Conservation (phyloP, 1,139 yeast genomes). For the Kodamaea arcana region DNA sequence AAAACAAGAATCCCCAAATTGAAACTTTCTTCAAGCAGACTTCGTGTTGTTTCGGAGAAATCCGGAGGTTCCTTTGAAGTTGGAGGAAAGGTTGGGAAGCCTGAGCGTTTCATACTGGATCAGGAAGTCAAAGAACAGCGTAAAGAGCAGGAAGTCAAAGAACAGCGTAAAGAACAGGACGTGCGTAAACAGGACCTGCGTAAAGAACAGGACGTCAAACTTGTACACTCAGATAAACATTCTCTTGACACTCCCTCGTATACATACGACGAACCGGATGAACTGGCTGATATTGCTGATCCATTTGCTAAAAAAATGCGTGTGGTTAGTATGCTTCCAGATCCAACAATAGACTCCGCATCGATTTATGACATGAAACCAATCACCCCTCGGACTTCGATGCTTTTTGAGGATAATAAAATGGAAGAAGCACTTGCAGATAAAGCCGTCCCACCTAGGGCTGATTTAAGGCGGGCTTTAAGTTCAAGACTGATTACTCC, state of each 20-base stretch:
- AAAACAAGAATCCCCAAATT: background rate
- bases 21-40: background rate
- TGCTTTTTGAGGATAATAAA: conserved; percentile 13
- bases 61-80: no score
- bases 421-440: conserved; percentile 26
- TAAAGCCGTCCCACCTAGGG: conserved; percentile 35
- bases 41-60: background rate
- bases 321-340: conserved; percentile 12
- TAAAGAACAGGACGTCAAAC: no score
- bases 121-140: no score
- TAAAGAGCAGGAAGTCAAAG: no score
- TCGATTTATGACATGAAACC: conserved; percentile 5
- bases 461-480: conserved; percentile 20
- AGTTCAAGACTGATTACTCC: conserved; percentile 1
- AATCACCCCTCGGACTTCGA: conserved; percentile 10
- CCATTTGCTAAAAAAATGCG: conserved; percentile 7
- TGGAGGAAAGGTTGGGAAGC: no score
- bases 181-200: no score
- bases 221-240: no score
- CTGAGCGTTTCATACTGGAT: no score
- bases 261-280: no score
- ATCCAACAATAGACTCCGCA: conserved; percentile 13
- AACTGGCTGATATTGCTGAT: no score
- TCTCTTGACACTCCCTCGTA: no score
- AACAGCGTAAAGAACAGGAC: no score